These are phyloP conservation scores for Sporopachydermia lactativora DNA, from an alignment of 805 yeast species.

Conservation along the genomic window DNA sequence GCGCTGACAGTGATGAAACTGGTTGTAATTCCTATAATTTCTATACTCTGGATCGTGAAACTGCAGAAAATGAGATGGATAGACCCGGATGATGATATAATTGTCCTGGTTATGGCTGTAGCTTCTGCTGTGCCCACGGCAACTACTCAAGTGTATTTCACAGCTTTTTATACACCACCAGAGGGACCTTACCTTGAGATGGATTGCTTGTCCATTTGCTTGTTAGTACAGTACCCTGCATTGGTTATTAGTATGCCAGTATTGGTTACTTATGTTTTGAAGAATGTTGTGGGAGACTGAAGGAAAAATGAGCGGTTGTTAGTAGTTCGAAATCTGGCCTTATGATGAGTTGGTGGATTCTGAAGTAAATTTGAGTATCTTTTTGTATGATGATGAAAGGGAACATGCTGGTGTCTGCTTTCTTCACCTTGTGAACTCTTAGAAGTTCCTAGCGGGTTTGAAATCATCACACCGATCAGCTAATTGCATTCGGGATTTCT, in stretches of 20 bases:
- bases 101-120: slow-evolving; percentile 60
- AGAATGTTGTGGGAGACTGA: slow-evolving; percentile 15
- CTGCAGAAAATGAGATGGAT: slow-evolving; percentile 51
- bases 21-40: slow-evolving; percentile 66
- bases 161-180: slow-evolving; percentile 76
- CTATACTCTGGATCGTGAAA: slow-evolving; percentile 52
- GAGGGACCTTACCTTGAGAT: slow-evolving; percentile 37
- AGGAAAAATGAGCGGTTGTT: no score
- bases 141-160: slow-evolving; percentile 74
- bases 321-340: no score
- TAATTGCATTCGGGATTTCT: no score
- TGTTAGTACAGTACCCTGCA: slow-evolving; percentile 60
- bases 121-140: slow-evolving; percentile 79
- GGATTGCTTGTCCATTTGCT: slow-evolving; percentile 70
- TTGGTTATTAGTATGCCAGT: slow-evolving; percentile 62
- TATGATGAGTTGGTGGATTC: no score
- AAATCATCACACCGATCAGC: no score
- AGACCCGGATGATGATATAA: slow-evolving; percentile 36
- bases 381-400: no score
- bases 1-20: slow-evolving; percentile 43
- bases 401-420: no score
- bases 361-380: no score
- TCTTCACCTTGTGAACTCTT: no score
- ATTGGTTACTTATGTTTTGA: slow-evolving; percentile 49
- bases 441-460: no score